phyloP scores from a whole-genome alignment of 1,139 yeast genomes.

The Sugiyamaella neomexicana region DNA sequence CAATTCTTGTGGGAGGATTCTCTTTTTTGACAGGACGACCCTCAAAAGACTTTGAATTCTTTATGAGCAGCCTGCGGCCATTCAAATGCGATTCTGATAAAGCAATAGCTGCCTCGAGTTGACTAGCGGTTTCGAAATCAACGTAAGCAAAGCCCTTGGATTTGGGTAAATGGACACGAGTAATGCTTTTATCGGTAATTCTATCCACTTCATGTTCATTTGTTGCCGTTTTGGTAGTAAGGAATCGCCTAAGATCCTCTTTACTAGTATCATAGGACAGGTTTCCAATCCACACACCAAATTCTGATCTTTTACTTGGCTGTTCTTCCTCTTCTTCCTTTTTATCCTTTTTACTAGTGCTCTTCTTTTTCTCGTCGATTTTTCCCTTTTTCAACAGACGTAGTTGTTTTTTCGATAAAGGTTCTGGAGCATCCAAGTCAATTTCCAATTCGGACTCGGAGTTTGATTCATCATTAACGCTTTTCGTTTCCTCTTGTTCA shows the following conservation, averaged over 20 bases:
- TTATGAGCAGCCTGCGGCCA: conserved; percentile 84
- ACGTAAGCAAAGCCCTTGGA: conserved; percentile 90
- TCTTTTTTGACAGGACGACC: conserved; percentile 64
- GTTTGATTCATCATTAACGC: not conserved
- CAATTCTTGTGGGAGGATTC: conserved; percentile 84
- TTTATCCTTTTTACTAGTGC: conserved; percentile 13
- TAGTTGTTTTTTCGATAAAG: conserved; percentile 87
- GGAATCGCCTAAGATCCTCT: conserved; percentile 68
- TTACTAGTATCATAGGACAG: conserved; percentile 79
- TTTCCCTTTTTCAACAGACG: conserved; percentile 71
- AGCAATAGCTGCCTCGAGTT: conserved; percentile 62
- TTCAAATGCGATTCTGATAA: conserved; percentile 72
- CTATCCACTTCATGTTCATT: conserved; percentile 36
- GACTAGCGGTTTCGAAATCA: conserved; percentile 67
- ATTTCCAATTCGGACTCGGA: conserved; percentile 52
- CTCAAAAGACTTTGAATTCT: conserved; percentile 75
- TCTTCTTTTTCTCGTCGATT: conserved; percentile 39
- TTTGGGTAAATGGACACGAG: conserved; percentile 47
- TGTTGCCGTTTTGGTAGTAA: conserved; percentile 55
- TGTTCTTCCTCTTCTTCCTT: conserved; percentile 24
- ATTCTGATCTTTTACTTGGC: conserved; percentile 45
- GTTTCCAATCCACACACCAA: conserved; percentile 94
- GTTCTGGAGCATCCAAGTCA: conserved; percentile 72
- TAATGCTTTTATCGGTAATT: conserved; percentile 44
- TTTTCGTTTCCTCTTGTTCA: not conserved